These are phyloP conservation scores for Arxiozyma slooffiae DNA, from an alignment of 1,139 yeast genomes.

Conservation along the genomic window DNA sequence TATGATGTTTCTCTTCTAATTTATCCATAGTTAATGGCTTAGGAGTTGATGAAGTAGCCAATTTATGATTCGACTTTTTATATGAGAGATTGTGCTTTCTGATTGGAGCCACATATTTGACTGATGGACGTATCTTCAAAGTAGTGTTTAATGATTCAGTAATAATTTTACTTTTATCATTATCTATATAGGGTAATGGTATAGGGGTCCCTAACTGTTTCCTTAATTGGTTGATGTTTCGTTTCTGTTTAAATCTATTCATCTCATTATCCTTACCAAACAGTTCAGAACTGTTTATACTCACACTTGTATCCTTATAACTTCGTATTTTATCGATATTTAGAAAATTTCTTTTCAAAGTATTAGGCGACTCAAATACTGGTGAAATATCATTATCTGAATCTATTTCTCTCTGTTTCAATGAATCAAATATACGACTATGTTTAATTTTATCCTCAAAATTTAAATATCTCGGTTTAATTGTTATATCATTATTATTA, in stretches of 20 bases:
- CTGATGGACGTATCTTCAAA: background rate
- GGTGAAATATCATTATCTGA: constrained; percentile 1
- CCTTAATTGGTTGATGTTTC: constrained; percentile 10
- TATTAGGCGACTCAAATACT: background rate
- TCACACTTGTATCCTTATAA: background rate
- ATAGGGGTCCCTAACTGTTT: constrained; percentile 31
- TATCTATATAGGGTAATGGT: constrained; percentile 30
- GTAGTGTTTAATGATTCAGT: background rate
- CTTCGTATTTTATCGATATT: background rate
- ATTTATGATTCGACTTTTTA: background rate
- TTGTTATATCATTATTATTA: background rate
- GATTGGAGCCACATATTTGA: constrained; percentile 1
- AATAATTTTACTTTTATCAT: background rate
- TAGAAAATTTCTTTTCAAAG: background rate
- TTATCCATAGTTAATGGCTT: constrained; percentile 4
- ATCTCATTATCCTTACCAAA: background rate
- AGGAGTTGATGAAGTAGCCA: background rate
- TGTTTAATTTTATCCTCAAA: background rate
- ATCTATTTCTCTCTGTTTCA: background rate
- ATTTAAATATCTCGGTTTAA: background rate
- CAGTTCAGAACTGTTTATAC: background rate
- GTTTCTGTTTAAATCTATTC: background rate
- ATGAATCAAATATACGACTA: background rate
- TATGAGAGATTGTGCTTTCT: background rate
- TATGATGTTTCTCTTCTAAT: constrained; percentile 12